Evolutionary conservation across 2,329 filamentous ascomycete genomes (phyloP).

Genomic region (Colletotrichum sublineola): DNA sequence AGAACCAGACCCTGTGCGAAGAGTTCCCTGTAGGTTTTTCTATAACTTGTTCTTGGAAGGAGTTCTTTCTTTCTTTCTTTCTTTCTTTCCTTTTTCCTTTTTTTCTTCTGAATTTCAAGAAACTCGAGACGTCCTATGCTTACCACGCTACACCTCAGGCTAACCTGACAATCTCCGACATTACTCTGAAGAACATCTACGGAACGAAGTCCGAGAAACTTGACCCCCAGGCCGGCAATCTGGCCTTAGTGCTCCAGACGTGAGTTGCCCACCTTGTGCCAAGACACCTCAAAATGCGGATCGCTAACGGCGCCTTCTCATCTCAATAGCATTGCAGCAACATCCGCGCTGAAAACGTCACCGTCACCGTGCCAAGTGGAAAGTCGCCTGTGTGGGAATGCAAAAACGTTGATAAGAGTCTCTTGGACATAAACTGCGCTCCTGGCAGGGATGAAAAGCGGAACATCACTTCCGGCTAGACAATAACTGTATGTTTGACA

Average conservation of each 20-base stretch:
- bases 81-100: no score
- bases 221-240: constrained; percentile 48
- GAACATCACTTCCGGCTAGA: constrained; percentile 3
- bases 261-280: constrained; percentile 34
- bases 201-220: constrained; percentile 48
- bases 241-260: constrained; percentile 49
- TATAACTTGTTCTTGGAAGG: no score
- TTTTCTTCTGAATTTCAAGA: no score
- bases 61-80: no score
- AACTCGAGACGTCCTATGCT: neutral
- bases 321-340: constrained; percentile 52
- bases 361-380: constrained; percentile 62
- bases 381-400: constrained; percentile 58
- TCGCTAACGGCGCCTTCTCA: neutral
- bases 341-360: constrained; percentile 62
- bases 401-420: constrained; percentile 52
- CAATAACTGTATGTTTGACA: neutral
- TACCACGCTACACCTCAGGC: constrained; percentile 17
- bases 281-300: neutral
- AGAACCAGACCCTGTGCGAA: constrained; percentile 50
- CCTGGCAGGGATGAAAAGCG: constrained; percentile 4
- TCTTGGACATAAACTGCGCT: constrained; percentile 34
- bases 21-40: constrained; percentile 46
- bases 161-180: constrained; percentile 47
- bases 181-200: constrained; percentile 48